Base-by-base conservation (phyloP, 164 flowering plant species). In the Stephania cephalantha region DNA sequence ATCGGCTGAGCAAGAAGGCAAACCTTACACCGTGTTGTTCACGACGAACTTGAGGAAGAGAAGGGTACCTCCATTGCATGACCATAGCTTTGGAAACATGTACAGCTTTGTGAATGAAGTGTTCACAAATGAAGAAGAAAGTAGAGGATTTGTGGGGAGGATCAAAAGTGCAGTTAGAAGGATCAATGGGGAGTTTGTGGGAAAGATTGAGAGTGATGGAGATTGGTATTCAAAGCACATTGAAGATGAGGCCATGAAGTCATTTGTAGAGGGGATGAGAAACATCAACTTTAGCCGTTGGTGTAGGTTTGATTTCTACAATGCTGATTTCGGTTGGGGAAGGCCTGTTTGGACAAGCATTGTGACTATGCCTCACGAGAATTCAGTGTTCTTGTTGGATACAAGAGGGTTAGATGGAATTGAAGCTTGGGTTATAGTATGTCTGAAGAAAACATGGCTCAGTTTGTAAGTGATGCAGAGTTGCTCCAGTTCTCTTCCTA, bases 361-460 rank as follows among this genome's bases (percentile, higher is more conserved):
- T 9, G 45, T 75, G 6, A 71, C 44, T 3, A 29, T 44, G 15
- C 55, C 74, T n/a, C 69, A 67, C 46, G 76, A 69, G 81, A 82
- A 81, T 61, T 17, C 55, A 11, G 73, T 84, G 44, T 12, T 76
- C 22, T 70, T 81, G 12, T 58, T 79, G 72, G 82, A 80, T 10
- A 76, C 79, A 4, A 73, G 68, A 63, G 42, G 42, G 42, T 35
- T 85, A 0, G 77, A 80, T 35, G 88, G 85, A 10, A 77, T 84
- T 5, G 89, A 85, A 61, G 84, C 82, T 4, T 82, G 83, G 85
- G 74, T 85, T 61, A n/a, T n/a, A 79, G 68, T 31, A 13, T 80
- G 67, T 73, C 46, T 10, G 83, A 83, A 44, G 71, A 70, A n/a
- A 80, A 80, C 22, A 82, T 79, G 79, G 67, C 61, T 11, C 46